Evolutionary conservation across 2,329 filamentous ascomycete species (phyloP).

Genomic region (Esteya vermicola): DNA sequence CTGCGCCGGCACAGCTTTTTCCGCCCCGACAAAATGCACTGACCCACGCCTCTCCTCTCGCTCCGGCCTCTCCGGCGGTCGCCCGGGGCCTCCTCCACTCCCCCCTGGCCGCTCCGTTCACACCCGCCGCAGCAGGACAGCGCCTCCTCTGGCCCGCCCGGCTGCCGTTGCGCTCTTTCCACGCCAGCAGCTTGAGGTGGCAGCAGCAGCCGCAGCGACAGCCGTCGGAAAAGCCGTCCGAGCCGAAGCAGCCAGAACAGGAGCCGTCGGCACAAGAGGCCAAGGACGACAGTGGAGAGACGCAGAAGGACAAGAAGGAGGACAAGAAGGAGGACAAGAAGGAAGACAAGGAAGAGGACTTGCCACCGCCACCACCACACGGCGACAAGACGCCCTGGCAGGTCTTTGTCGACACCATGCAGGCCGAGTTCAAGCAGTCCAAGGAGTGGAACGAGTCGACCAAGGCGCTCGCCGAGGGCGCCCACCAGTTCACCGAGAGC

Average conservation of each 20-base stretch:
- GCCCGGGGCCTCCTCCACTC: slow-evolving; percentile 7
- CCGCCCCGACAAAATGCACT: slow-evolving; percentile 12
- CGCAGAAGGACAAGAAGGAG: slow-evolving; percentile 29
- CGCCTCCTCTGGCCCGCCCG: too few species aligned
- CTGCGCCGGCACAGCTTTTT: slow-evolving; percentile 6
- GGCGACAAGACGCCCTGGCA: slow-evolving; percentile 98
- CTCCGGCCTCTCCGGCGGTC: background rate
- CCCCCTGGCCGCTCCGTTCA: slow-evolving; percentile 31
- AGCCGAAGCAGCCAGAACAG: slow-evolving; percentile 13
- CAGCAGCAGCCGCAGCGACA: slow-evolving; percentile 16
- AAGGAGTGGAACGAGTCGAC: slow-evolving; percentile 99
- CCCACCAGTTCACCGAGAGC: slow-evolving; percentile 85
- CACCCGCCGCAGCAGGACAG: slow-evolving; percentile 24
- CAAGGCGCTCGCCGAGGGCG: slow-evolving; percentile 78
- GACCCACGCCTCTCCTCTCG: background rate
- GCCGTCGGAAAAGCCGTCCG: slow-evolving; percentile 15
- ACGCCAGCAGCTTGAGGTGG: slow-evolving; percentile 11
- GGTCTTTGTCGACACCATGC: slow-evolving; percentile 95
- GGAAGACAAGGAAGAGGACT: slow-evolving; percentile 43
- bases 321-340: slow-evolving; percentile 38
- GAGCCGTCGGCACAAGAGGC: slow-evolving; percentile 20
- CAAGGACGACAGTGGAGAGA: slow-evolving; percentile 23
- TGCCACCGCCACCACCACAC: slow-evolving; percentile 83
- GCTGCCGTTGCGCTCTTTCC: slow-evolving; percentile 26
- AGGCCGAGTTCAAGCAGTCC: slow-evolving; percentile 84